These are phyloP conservation scores for Colletotrichum neosansevieriae DNA, from an alignment of 2,329 filamentous ascomycete species.

Conservation along the genomic window DNA sequence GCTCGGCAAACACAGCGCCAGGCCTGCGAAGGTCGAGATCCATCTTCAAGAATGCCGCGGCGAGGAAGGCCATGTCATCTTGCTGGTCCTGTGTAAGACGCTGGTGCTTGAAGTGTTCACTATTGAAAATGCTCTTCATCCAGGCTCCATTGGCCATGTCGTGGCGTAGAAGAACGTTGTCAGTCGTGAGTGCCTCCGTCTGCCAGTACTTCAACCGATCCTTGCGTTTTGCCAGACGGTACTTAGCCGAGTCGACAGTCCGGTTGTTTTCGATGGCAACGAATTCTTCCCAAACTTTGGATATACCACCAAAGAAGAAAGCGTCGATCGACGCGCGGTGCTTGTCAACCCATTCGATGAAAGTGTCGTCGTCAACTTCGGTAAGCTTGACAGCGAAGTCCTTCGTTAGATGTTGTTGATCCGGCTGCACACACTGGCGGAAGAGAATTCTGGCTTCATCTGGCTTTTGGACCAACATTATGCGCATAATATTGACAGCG, in stretches of 20 bases:
- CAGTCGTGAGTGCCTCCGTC: conserved; percentile 73
- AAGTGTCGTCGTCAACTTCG: conserved; percentile 89
- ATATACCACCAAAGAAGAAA: conserved; percentile 85
- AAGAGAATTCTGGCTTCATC: conserved; percentile 82
- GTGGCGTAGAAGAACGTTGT: conserved; percentile 83
- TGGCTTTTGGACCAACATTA: conserved; percentile 93
- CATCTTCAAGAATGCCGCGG: conserved; percentile 81
- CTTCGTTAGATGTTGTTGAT: conserved; percentile 77
- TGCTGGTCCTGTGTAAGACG: conserved; percentile 91
- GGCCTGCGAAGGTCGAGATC: conserved; percentile 82
- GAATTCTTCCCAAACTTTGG: conserved; percentile 89
- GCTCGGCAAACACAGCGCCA: conserved; percentile 81
- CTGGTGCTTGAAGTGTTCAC: conserved; percentile 93
- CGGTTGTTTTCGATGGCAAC: conserved; percentile 84
- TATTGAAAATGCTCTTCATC: conserved; percentile 95
- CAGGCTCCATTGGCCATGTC: conserved; percentile 89
- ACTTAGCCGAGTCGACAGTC: conserved; percentile 80
- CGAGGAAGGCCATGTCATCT: conserved; percentile 85
- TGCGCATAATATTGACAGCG: conserved; percentile 88
- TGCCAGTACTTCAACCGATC: conserved; percentile 88
- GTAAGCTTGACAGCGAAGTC: conserved; percentile 88
- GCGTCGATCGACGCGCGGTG: conserved; percentile 82
- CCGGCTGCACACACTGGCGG: conserved; percentile 74
- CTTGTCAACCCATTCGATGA: conserved; percentile 88
- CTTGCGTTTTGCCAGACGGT: conserved; percentile 78